Percentiles rank a stretch among this genome's conserved stretches.
Conservation (phyloP, 2,329 filamentous ascomycete genomes). For the Sclerotinia minor region DNA sequence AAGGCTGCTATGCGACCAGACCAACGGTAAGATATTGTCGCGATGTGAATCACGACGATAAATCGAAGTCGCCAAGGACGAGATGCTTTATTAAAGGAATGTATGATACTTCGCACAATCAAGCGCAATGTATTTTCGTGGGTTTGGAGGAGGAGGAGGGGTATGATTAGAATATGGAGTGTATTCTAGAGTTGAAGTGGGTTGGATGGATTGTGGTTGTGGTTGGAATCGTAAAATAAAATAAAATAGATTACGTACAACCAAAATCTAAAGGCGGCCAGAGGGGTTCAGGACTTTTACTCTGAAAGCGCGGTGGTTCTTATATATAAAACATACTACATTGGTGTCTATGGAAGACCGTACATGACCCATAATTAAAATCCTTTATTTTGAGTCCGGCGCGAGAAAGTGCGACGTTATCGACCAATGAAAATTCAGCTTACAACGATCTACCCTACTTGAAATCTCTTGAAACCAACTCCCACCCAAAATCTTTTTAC, state of each 20-base stretch:
- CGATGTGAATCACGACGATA: neutral
- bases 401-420: conserved; percentile 10
- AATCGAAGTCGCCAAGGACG: neutral
- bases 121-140: neutral
- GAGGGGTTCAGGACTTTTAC: neutral
- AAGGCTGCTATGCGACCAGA: conserved; percentile 4
- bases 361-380: conserved; percentile 20
- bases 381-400: conserved; percentile 14
- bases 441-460: conserved; percentile 21
- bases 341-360: neutral
- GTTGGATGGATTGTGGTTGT: neutral
- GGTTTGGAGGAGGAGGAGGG: neutral
- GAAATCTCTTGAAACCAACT: conserved; percentile 11
- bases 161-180: conserved; percentile 6
- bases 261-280: conserved; percentile 17
- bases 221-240: conserved; percentile 23
- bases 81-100: conserved; percentile 23
- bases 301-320: neutral
- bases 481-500: neutral
- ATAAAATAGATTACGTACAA: conserved; percentile 23
- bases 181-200: neutral
- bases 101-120: conserved; percentile 16
- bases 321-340: conserved; percentile 14
- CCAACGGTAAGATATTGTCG: conserved; percentile 5
- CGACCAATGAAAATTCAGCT: conserved; percentile 13